Evolutionary conservation across 2,329 filamentous ascomycete genomes (phyloP), one percentile per base, ranked within the genome.

Genomic region (Epicoccum sorghinum): DNA sequence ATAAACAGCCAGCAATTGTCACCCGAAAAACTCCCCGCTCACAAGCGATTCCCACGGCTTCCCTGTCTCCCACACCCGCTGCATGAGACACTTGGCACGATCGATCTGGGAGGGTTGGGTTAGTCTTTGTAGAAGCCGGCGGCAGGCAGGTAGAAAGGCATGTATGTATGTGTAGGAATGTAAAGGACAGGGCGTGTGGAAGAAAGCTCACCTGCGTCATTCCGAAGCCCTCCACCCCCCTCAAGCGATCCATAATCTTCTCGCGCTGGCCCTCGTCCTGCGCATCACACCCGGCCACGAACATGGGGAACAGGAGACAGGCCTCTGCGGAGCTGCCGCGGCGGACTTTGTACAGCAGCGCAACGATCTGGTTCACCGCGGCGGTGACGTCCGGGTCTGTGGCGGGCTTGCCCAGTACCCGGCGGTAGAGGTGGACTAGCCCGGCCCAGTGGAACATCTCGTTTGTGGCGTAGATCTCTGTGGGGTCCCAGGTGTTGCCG

Each of bases 361-460:
- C 76, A 25, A 90, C 77, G 40, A 93, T 88, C 57, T 84, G 81
- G 33, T 79, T 73, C 4, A 93, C 85, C 0, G 85, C 83, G 9
- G 78, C 75, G 61, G 87, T 86, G 0, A 95, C 88, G 22, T 85
- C 80, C 0, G 77, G 69, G 57, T 90, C 83, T 1, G 73, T 72
- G 0, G 83, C 78, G 0, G 81, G 77, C 40, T 84, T 85, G 3
- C 86, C 86, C 12, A 93, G 77, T 0, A 93, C 87, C 13, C 91
- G 85, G 10, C 90, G 85, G 55, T 90, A 84, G 7, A 95, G 80
- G 67, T 95, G 89, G 4, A 93, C 83, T 9, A 92, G 77, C 0
- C 87, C 90, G 1, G 90, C 89, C 82, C 86, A 91, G 68, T 93
- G 90, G 72, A 90, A 93, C 2, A 89, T 87, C 66, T 88, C 84